A percentile compares a stretch with the other conserved stretches of the same genome.
These are phyloP conservation scores for Nissolia schottii DNA, from an alignment of 306 rosid genomes.

Conservation along the genomic window DNA sequence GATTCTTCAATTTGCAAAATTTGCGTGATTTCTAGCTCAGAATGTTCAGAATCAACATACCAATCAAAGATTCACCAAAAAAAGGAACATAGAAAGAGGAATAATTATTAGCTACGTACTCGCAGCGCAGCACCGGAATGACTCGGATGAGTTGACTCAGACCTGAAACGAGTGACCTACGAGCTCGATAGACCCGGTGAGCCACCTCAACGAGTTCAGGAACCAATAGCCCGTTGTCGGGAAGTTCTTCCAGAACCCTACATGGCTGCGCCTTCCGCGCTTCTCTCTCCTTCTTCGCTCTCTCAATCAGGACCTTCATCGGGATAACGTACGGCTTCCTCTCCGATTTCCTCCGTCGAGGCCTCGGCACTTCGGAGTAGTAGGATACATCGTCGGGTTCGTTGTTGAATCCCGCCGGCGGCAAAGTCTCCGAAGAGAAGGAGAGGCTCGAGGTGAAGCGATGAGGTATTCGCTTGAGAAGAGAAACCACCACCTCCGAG, in stretches of 20 bases:
- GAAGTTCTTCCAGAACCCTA: conserved; percentile 55
- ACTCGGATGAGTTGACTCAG: conserved; percentile 43
- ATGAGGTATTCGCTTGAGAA: conserved; percentile 15
- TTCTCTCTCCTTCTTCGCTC: conserved; percentile 63
- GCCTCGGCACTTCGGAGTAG: conserved; percentile 62
- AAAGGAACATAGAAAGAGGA: not conserved
- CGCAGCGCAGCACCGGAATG: conserved; percentile 60
- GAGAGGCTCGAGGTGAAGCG: conserved; percentile 15
- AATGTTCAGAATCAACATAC: not conserved
- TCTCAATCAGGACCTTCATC: conserved; percentile 65
- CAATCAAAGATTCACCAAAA: not conserved
- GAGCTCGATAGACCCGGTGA: conserved; percentile 57
- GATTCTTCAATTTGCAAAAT: not conserved
- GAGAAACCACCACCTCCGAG: not conserved
- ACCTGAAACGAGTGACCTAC: conserved; percentile 40
- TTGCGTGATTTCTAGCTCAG: not conserved
- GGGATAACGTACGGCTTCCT: conserved; percentile 76
- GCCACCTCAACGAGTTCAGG: conserved; percentile 71
- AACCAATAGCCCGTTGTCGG: conserved; percentile 70
- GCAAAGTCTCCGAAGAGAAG: conserved; percentile 28
- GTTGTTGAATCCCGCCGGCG: not conserved
- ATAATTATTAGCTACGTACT: conserved; percentile 35
- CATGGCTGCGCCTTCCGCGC: conserved; percentile 60
- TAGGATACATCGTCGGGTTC: conserved; percentile 15
- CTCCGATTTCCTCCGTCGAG: conserved; percentile 40